Conservation (phyloP, 2,329 filamentous ascomycete species). For the Botrytis deweyae region DNA sequence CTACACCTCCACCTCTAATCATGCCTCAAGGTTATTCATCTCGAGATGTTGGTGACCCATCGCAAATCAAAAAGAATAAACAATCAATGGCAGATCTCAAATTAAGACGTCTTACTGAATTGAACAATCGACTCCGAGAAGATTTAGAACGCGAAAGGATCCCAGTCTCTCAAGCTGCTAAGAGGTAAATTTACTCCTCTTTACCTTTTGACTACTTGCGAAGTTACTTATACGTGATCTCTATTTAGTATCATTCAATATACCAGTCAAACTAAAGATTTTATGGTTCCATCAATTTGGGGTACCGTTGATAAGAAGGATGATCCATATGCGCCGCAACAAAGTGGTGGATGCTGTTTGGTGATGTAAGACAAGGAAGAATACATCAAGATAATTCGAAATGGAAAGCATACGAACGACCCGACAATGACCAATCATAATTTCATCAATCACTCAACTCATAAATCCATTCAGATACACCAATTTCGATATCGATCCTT, state of each 20-base stretch:
- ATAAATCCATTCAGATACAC: conserved; percentile 17
- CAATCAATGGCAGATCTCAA: conserved; percentile 99
- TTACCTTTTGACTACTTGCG: not conserved
- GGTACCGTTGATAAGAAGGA: conserved; percentile 90
- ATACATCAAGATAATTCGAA: conserved; percentile 15
- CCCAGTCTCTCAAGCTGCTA: conserved; percentile 89
- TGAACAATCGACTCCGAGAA: conserved; percentile 93
- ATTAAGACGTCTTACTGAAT: conserved; percentile 89
- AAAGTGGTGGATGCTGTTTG: conserved; percentile 84
- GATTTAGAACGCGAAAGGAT: conserved; percentile 94
- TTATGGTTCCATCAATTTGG: conserved; percentile 97
- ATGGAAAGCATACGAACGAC: conserved; percentile 24
- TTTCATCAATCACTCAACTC: conserved; percentile 17
- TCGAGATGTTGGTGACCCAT: conserved; percentile 65
- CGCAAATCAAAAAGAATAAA: conserved; percentile 85
- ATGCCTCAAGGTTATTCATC: conserved; percentile 67
- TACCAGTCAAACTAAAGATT: conserved; percentile 96
- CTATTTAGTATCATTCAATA: conserved; percentile 83
- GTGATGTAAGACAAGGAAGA: conserved; percentile 68
- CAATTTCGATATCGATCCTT: conserved; percentile 13
- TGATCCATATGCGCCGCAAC: conserved; percentile 97
- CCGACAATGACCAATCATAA: conserved; percentile 23
- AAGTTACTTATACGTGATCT: conserved; percentile 13
- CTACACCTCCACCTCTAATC: conserved; percentile 21
- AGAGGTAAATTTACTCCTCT: conserved; percentile 59